Evolutionary conservation across 495 filamentous ascomycete genomes (phyloP), one percentile per base, ranked within the genome.

Genomic region (Neurospora discreta): DNA sequence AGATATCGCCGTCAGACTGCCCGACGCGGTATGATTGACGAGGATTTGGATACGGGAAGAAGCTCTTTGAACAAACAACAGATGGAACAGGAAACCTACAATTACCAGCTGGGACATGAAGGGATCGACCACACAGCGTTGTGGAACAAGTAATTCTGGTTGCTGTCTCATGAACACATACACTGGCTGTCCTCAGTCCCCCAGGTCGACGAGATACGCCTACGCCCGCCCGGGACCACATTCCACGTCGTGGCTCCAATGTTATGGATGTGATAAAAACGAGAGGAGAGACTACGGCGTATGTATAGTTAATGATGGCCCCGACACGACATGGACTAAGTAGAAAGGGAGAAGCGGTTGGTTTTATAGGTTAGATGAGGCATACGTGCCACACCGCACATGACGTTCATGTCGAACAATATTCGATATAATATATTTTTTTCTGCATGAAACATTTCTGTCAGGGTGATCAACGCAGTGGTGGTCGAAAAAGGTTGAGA

Each of bases 1-100:
- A 70, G 94, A 98, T 75, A 98, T 98, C 79, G 93, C 94, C 15
- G 94, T 98, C 72, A 87, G 94, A 71, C 86, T 98, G 78, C 94
- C 94, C 39, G 94, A 97, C 80, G 92, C 91, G 72, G 88, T 91
- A 85, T 92, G 83, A 90, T 58, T 70, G 39, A 10, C 11, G 42
- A 40, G 11, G 23, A 30, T 10, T 52, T 52, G 52, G 52, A 15
- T 30, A 60, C 2, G 13, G n/a, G 52, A 60, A 36, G 33, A 36
- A 36, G 33, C 33, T 5, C 6, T 36, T 36, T 5, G 0, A 36
- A 36, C 33, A 36, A 36, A 36, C 33, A 36, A 36, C 33, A 36
- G 33, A 36, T 5, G 33, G 33, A 36, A 36, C 33, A 36, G 33
- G 6, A 36, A 3, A 36, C 33, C 33, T 36, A 36, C 33, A 36